Conservation (phyloP, 768 basidiomycete species). For the Agrocybe praecox region DNA sequence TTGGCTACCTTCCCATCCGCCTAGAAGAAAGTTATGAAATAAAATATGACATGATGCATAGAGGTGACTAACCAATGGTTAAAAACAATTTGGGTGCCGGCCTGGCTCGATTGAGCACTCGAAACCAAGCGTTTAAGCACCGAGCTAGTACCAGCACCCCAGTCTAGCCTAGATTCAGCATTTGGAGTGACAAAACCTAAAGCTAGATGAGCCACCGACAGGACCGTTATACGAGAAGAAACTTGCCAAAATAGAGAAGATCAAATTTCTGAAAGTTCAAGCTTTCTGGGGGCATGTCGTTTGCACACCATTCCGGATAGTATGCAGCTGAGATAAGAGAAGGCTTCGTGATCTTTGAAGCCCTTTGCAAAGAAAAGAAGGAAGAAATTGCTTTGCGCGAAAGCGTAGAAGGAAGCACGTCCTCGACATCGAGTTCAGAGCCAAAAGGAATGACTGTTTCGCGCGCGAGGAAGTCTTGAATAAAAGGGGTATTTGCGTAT, state of each 20-base stretch:
- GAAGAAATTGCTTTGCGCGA: conserved; percentile 34
- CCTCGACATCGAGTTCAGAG: conserved; percentile 36
- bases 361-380: conserved; percentile 1
- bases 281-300: conserved; percentile 50
- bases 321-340: conserved; percentile 46
- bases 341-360: not conserved
- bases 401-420: conserved; percentile 48
- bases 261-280: conserved; percentile 69
- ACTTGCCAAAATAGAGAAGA: conserved; percentile 63
- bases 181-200: conserved; percentile 60
- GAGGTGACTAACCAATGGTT: conserved; percentile 56
- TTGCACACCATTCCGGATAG: conserved; percentile 54
- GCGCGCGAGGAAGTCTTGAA: conserved; percentile 36
- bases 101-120: conserved; percentile 50
- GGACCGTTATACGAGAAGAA: not conserved
- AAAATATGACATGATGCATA: conserved; percentile 1
- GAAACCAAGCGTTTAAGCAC: conserved; percentile 59
- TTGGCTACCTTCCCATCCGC: conserved; percentile 67
- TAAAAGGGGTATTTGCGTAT: conserved; percentile 29
- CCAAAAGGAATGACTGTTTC: conserved; percentile 7
- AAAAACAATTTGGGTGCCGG: conserved; percentile 65
- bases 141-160: conserved; percentile 49
- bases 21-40: conserved; percentile 11
- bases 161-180: conserved; percentile 50
- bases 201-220: not conserved